These are phyloP conservation scores for Gillenia trifoliata DNA, from an alignment of 306 rosid genomes.

Conservation along the genomic window DNA sequence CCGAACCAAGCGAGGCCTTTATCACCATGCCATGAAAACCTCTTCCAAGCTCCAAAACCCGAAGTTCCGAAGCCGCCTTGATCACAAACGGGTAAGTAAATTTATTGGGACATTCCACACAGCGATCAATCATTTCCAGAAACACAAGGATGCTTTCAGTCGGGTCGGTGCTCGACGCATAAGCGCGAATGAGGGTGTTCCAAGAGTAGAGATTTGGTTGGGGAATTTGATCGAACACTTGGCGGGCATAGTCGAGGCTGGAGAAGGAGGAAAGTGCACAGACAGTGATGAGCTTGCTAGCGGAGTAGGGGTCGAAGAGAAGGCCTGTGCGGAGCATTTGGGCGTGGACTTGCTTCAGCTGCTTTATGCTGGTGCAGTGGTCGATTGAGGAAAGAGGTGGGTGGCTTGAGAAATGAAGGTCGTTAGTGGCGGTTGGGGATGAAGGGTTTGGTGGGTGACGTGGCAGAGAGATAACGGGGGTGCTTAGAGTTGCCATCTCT, in stretches of 20 bases:
- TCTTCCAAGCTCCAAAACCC: conserved; percentile 33
- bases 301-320: conserved; percentile 38
- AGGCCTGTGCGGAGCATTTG: conserved; percentile 50
- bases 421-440: conserved; percentile 20
- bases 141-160: conserved; percentile 29
- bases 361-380: conserved; percentile 32
- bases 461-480: conserved; percentile 21
- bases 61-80: conserved; percentile 61
- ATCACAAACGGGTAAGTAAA: conserved; percentile 52
- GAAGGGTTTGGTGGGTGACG: conserved; percentile 13
- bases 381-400: conserved; percentile 20
- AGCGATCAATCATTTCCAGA: conserved; percentile 34
- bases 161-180: conserved; percentile 55
- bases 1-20: conserved; percentile 40
- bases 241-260: conserved; percentile 46
- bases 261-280: conserved; percentile 36
- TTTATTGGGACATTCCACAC: conserved; percentile 44
- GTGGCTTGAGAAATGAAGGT: conserved; percentile 18
- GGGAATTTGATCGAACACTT: conserved; percentile 51
- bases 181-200: conserved; percentile 61
- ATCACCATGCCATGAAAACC: conserved; percentile 57
- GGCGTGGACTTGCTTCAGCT: conserved; percentile 55
- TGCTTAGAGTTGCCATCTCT: conserved; percentile 27
- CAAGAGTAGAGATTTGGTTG: conserved; percentile 60
- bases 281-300: conserved; percentile 46